phyloP scores from a whole-genome alignment of 2,329 filamentous ascomycete genomes.

The Knufia petricola region DNA sequence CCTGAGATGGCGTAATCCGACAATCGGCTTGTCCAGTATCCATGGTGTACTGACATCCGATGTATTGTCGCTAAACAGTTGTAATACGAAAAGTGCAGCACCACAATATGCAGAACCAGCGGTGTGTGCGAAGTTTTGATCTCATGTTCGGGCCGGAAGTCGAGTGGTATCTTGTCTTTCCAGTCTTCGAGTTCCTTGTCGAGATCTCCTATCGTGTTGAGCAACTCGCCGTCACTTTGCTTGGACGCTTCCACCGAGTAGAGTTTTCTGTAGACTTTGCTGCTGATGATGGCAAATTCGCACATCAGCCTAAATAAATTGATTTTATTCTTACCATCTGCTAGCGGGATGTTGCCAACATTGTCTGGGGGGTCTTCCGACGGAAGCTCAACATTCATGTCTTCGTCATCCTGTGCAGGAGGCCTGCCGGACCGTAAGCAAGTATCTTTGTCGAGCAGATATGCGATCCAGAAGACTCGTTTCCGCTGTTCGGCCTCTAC shows the following conservation, averaged over 20 bases:
- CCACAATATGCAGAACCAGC: conserved; percentile 86
- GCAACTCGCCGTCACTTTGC: conserved; percentile 80
- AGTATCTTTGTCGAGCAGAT: conserved; percentile 64
- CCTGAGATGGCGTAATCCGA: conserved; percentile 95
- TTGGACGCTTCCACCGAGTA: conserved; percentile 90
- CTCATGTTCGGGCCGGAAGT: conserved; percentile 94
- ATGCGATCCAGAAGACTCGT: conserved; percentile 68
- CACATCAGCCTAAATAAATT: conserved; percentile 93
- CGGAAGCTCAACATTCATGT: conserved; percentile 93
- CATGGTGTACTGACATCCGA: conserved; percentile 95
- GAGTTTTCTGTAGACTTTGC: conserved; percentile 82
- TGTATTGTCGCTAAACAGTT: conserved; percentile 97
- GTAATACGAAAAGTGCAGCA: conserved; percentile 94
- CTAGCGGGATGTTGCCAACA: conserved; percentile 84
- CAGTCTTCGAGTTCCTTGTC: conserved; percentile 85
- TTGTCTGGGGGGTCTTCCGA: conserved; percentile 85
- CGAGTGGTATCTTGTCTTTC: conserved; percentile 91
- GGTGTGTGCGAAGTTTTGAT: conserved; percentile 89
- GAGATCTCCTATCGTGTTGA: conserved; percentile 92
- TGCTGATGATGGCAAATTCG: conserved; percentile 82
- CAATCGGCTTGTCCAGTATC: conserved; percentile 92
- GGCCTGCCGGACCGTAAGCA: conserved; percentile 63
- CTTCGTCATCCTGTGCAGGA: conserved; percentile 64
- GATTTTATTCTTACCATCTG: conserved; percentile 82
- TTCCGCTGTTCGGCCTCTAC: conserved; percentile 88